Evolutionary conservation across 192 early-diverging fungal species (phyloP).

Genomic region (Coemansia sp.): DNA sequence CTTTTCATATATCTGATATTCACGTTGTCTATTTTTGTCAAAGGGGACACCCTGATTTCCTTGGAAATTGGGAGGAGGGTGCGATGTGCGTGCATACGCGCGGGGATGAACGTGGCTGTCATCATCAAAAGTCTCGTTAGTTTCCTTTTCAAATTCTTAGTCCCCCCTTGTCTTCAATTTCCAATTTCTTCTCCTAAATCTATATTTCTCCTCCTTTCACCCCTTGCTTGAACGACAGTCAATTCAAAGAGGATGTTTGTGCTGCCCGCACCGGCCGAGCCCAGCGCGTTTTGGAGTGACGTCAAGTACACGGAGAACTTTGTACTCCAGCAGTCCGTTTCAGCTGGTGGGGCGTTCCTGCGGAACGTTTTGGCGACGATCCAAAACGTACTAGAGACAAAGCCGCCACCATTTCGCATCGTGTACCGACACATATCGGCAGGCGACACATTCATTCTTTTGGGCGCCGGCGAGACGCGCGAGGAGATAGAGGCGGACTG

Average conservation of each 20-base stretch:
- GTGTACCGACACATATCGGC: slow-evolving; percentile 65
- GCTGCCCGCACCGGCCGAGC: slow-evolving; percentile 44
- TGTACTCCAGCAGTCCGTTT: slow-evolving; percentile 68
- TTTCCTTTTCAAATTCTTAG: background rate
- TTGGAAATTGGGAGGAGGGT: background rate
- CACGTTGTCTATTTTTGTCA: too few species aligned
- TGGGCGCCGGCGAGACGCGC: slow-evolving; percentile 81
- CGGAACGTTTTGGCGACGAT: slow-evolving; percentile 82
- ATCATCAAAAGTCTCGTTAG: background rate
- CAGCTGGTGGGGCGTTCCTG: slow-evolving; percentile 58
- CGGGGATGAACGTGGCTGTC: background rate
- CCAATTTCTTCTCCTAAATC: background rate
- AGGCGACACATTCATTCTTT: slow-evolving; percentile 66
- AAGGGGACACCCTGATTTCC: background rate
- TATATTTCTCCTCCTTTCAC: background rate
- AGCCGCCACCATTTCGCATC: slow-evolving; percentile 90
- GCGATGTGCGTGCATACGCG: background rate
- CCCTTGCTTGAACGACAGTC: background rate
- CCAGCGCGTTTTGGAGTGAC: slow-evolving; percentile 71
- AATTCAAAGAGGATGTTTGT: slow-evolving; percentile 43
- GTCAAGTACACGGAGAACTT: slow-evolving; percentile 63
- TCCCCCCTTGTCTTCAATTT: background rate
- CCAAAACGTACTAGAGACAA: slow-evolving; percentile 94
- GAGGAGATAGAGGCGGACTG: slow-evolving; percentile 88
- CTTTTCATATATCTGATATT: too few species aligned